phyloP scores from a whole-genome alignment of 2,329 filamentous ascomycete genomes.

The Emergomyces orientalis region DNA sequence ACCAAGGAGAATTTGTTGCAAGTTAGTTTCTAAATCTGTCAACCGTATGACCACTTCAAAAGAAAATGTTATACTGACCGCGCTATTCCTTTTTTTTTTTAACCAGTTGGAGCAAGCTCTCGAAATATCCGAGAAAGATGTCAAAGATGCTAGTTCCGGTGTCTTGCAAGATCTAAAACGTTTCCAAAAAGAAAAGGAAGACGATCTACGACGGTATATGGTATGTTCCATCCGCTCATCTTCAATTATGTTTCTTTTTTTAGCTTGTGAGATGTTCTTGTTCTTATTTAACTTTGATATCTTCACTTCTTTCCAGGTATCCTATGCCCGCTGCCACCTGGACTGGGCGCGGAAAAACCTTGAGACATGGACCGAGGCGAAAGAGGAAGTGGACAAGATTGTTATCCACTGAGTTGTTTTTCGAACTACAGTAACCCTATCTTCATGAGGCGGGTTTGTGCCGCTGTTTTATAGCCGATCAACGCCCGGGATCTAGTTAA shows the following conservation, averaged over 20 bases:
- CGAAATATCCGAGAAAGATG: constrained; percentile 78
- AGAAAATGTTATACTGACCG: not conserved
- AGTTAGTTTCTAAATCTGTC: constrained; percentile 26
- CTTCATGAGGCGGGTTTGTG: not conserved
- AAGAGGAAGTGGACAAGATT: constrained; percentile 80
- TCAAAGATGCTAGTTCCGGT: constrained; percentile 81
- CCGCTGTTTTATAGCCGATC: not conserved
- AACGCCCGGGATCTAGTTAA: no score
- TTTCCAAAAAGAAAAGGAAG: constrained; percentile 93
- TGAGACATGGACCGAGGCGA: constrained; percentile 87
- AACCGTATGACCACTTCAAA: not conserved
- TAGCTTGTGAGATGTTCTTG: constrained; percentile 9
- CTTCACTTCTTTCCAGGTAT: constrained; percentile 49
- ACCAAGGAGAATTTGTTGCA: constrained; percentile 74
- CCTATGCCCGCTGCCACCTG: constrained; percentile 84
- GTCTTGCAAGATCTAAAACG: constrained; percentile 83
- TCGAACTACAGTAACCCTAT: not conserved
- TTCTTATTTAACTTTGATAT: not conserved
- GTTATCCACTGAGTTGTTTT: constrained; percentile 29
- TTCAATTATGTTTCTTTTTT: constrained; percentile 1
- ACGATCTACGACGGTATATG: constrained; percentile 90
- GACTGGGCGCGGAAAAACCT: constrained; percentile 90
- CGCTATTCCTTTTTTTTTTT: constrained; percentile 16
- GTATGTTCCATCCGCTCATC: constrained; percentile 45
- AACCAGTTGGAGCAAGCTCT: constrained; percentile 86